phyloP scores from a whole-genome alignment of 2,329 filamentous ascomycete genomes.

The Blastomyces gilchristii region DNA sequence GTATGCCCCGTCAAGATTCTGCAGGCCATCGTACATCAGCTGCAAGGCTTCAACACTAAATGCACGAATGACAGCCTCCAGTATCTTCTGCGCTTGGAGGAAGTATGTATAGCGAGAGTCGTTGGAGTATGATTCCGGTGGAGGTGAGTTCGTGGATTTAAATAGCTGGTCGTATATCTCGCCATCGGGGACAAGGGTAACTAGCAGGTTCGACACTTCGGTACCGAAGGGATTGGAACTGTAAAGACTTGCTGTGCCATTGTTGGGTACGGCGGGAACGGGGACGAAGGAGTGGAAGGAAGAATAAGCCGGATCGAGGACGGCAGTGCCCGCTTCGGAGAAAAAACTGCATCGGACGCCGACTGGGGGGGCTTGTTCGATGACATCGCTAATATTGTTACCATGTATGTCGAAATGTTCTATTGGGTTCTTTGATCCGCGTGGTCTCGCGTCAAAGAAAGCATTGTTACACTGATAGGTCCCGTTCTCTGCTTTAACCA shows the following conservation, averaged over 20 bases:
- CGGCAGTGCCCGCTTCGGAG: no score
- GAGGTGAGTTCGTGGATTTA: not conserved
- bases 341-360: no score
- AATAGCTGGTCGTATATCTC: not conserved
- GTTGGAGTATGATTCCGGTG: constrained; percentile 2
- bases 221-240: not conserved
- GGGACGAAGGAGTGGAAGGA: no score
- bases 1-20: not conserved
- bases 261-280: no score
- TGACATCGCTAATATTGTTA: no score
- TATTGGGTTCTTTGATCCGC: not conserved
- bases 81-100: not conserved
- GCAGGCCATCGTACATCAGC: not conserved
- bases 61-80: constrained; percentile 8
- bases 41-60: constrained; percentile 6
- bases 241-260: no score
- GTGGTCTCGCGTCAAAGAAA: not conserved
- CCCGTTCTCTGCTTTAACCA: not conserved
- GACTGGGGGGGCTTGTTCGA: no score
- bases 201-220: not conserved
- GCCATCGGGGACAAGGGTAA: not conserved
- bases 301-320: no score
- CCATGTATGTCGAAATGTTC: no score
- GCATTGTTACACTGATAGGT: not conserved
- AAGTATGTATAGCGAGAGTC: not conserved